Percentiles rank a stretch among this genome's conserved stretches.
phyloP scores from a whole-genome alignment of 306 rosid species.

The Medicago truncatula region DNA sequence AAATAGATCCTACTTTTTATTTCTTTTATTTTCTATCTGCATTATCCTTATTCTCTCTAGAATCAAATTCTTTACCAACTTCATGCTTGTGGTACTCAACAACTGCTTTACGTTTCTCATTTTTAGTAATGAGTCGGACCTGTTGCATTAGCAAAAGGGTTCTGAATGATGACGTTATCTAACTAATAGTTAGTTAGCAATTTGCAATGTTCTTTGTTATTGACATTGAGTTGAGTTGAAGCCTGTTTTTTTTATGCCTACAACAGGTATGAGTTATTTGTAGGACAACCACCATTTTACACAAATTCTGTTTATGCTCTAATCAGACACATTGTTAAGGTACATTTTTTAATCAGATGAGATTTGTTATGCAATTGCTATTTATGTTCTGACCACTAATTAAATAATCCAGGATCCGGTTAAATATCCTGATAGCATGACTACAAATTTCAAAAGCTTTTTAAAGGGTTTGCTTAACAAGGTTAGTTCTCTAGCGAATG shows the following conservation, averaged over 20 bases:
- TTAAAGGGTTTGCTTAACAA: conserved; percentile 91
- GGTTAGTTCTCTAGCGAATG: conserved; percentile 58
- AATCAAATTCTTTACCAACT: conserved; percentile 32
- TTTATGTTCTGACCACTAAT: conserved; percentile 38
- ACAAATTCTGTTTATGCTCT: conserved; percentile 97
- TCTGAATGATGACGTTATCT: conserved; percentile 34
- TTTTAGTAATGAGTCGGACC: conserved; percentile 10
- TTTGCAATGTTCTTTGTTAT: conserved; percentile 32
- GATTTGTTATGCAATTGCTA: conserved; percentile 24
- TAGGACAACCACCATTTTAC: conserved; percentile 99
- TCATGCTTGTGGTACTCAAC: conserved; percentile 34
- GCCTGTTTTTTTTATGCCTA: conserved; percentile 36
- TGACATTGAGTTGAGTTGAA: conserved; percentile 41
- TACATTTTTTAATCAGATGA: conserved; percentile 41
- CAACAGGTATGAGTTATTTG: conserved; percentile 94
- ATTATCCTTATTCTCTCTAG: conserved; percentile 16
- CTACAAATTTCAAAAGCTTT: conserved; percentile 81
- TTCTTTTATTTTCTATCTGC: conserved; percentile 21
- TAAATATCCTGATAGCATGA: conserved; percentile 94
- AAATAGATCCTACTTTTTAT: background rate
- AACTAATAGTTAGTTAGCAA: conserved; percentile 36
- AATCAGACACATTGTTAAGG: conserved; percentile 95
- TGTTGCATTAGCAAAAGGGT: conserved; percentile 21
- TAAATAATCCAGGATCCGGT: conserved; percentile 83
- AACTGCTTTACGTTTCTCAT: conserved; percentile 10